These are phyloP conservation scores for Aureobasidium vineae DNA, from an alignment of 2,329 filamentous ascomycete genomes.

Conservation along the genomic window DNA sequence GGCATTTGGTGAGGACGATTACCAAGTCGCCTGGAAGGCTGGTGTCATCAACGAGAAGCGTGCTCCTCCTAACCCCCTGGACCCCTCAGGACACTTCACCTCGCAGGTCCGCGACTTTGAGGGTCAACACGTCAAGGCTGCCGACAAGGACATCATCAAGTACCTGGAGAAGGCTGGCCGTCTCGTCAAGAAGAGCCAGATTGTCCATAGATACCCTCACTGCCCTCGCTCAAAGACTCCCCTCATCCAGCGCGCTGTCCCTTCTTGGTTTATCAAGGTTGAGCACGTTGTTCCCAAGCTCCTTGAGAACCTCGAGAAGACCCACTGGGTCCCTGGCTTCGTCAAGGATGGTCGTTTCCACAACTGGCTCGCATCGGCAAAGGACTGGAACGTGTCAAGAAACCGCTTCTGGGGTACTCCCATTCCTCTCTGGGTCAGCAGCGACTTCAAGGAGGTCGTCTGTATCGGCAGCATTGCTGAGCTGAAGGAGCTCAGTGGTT, in stretches of 20 bases:
- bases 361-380: conserved; percentile 86
- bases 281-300: conserved; percentile 79
- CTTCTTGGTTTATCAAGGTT: conserved; percentile 93
- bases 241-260: conserved; percentile 86
- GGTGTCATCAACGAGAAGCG: conserved; percentile 76
- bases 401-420: conserved; percentile 97
- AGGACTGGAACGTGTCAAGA: conserved; percentile 92
- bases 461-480: conserved; percentile 84
- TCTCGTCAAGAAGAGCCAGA: conserved; percentile 78
- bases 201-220: conserved; percentile 90
- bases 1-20: conserved; percentile 95
- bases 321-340: conserved; percentile 86
- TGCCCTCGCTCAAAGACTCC: conserved; percentile 95
- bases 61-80: conserved; percentile 86
- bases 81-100: conserved; percentile 78
- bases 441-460: conserved; percentile 81
- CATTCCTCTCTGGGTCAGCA: conserved; percentile 86
- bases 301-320: conserved; percentile 83
- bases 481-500: conserved; percentile 82
- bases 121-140: conserved; percentile 85
- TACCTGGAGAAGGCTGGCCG: conserved; percentile 74
- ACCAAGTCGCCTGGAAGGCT: conserved; percentile 71
- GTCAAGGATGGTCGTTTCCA: conserved; percentile 91
- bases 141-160: conserved; percentile 92
- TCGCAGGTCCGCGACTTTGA: conserved; percentile 74